Percentiles rank a stretch among this genome's conserved stretches.
These are phyloP conservation scores for Akanthomyces dipterigenus DNA, from an alignment of 2,329 filamentous ascomycete species.

Conservation along the genomic window DNA sequence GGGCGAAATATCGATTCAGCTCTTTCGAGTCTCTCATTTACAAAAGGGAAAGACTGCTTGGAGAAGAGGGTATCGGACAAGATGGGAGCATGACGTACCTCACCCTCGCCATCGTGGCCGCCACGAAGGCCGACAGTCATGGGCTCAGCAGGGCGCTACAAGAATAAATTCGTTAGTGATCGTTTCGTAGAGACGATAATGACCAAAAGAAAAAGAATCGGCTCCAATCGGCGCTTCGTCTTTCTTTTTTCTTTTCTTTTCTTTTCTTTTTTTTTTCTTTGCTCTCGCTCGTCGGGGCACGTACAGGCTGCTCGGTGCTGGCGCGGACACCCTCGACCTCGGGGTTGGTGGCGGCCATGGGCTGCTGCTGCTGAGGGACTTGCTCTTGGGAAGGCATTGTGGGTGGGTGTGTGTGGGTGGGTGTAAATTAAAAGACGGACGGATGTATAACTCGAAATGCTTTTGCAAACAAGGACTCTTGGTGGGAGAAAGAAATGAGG, in stretches of 20 bases:
- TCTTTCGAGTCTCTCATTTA: background rate
- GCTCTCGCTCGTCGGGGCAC: slow-evolving; percentile 12
- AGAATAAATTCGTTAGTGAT: background rate
- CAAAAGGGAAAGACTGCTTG: background rate
- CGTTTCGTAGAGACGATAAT: background rate
- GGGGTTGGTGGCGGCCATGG: slow-evolving; percentile 8
- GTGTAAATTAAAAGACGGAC: too few relatives aligned
- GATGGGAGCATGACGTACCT: slow-evolving; percentile 21
- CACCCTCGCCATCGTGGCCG: slow-evolving; percentile 26
- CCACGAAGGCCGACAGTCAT: slow-evolving; percentile 30
- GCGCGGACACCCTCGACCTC: slow-evolving; percentile 15
- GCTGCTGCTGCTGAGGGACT: slow-evolving; percentile 8
- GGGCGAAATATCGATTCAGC: too few relatives aligned
- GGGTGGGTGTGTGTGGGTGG: too few relatives aligned
- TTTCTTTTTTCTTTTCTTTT: background rate
- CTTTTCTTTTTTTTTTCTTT: too few relatives aligned
- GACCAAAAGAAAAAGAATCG: background rate
- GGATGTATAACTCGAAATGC: too few relatives aligned
- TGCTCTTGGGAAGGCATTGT: slow-evolving; percentile 4
- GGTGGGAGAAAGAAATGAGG: background rate
- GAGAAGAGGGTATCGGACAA: background rate
- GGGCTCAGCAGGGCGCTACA: slow-evolving; percentile 27
- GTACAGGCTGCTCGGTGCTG: slow-evolving; percentile 30
- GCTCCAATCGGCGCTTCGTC: too few relatives aligned
- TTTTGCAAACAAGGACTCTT: background rate